Evolutionary conservation across 768 basidiomycete genomes (phyloP).

Genomic region (Phlegmacium glaucopus): DNA sequence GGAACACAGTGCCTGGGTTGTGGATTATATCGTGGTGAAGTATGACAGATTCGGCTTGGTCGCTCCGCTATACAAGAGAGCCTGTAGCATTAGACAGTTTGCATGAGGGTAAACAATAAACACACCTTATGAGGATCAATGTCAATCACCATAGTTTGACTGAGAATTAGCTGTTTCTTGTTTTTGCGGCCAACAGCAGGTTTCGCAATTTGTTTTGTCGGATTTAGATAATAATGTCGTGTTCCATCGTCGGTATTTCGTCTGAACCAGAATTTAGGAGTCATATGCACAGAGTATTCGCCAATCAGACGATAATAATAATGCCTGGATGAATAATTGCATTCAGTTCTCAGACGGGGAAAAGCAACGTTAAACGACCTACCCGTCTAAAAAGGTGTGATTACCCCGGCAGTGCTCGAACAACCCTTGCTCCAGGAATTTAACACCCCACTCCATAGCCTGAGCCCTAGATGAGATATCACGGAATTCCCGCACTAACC

Average conservation of each 20-base stretch:
- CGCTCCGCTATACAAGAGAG: conserved; percentile 54
- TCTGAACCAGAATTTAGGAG: conserved; percentile 69
- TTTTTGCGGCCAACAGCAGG: conserved; percentile 32
- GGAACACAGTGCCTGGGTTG: conserved; percentile 92
- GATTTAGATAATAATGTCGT: conserved; percentile 9
- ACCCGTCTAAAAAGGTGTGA: conserved; percentile 90
- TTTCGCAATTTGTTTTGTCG: conserved; percentile 7
- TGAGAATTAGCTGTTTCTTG: conserved; percentile 68
- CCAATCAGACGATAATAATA: conserved; percentile 85
- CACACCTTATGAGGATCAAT: conserved; percentile 72
- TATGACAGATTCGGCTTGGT: conserved; percentile 84
- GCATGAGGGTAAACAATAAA: neutral
- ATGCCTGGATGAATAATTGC: conserved; percentile 46
- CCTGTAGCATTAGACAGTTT: conserved; percentile 3
- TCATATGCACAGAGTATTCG: conserved; percentile 69
- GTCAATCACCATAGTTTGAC: conserved; percentile 90
- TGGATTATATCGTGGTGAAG: conserved; percentile 95
- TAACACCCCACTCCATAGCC: conserved; percentile 74
- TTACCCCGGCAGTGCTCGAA: conserved; percentile 79
- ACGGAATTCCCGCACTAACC: conserved; percentile 88
- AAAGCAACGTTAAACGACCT: conserved; percentile 17
- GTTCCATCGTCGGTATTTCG: conserved; percentile 45
- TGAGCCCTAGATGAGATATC: conserved; percentile 84
- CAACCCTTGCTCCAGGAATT: conserved; percentile 75
- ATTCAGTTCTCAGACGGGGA: neutral